A percentile compares a stretch with the other conserved stretches of the same genome.
phyloP scores from a whole-genome alignment of 345 rosid species.

The Murraya paniculata region DNA sequence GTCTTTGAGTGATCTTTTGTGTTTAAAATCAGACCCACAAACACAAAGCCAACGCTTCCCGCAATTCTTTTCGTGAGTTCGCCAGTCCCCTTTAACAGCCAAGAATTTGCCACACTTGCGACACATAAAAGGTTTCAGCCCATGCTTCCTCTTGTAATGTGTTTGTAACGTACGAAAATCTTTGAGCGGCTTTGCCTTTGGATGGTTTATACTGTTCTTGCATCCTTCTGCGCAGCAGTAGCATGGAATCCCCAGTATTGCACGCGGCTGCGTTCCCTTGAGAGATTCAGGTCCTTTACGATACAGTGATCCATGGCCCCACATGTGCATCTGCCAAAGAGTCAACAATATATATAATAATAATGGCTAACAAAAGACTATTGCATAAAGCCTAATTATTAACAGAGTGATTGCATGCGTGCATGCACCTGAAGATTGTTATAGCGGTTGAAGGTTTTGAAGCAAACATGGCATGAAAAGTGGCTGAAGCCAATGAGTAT shows the following conservation, averaged over 20 bases:
- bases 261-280: constrained; percentile 69
- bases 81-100: constrained; percentile 92
- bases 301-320: constrained; percentile 94
- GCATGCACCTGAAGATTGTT: constrained; percentile 82
- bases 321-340: constrained; percentile 74
- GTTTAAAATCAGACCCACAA: constrained; percentile 90
- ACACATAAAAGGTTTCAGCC: constrained; percentile 61
- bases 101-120: constrained; percentile 72
- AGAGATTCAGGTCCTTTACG: constrained; percentile 73
- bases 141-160: constrained; percentile 88
- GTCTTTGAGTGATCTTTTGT: constrained; percentile 87
- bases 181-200: constrained; percentile 70
- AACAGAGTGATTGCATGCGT: neutral
- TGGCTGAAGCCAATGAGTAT: constrained; percentile 74
- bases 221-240: constrained; percentile 85
- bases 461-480: constrained; percentile 82
- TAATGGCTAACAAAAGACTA: neutral
- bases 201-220: constrained; percentile 78
- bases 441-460: constrained; percentile 90
- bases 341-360: neutral
- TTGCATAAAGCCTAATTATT: neutral
- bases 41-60: constrained; percentile 92
- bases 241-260: constrained; percentile 71
- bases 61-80: constrained; percentile 88
- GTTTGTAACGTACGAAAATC: constrained; percentile 86